A percentile compares a stretch with the other conserved stretches of the same genome.
phyloP scores from a whole-genome alignment of 805 yeast genomes.

The Candida fluviatilis region DNA sequence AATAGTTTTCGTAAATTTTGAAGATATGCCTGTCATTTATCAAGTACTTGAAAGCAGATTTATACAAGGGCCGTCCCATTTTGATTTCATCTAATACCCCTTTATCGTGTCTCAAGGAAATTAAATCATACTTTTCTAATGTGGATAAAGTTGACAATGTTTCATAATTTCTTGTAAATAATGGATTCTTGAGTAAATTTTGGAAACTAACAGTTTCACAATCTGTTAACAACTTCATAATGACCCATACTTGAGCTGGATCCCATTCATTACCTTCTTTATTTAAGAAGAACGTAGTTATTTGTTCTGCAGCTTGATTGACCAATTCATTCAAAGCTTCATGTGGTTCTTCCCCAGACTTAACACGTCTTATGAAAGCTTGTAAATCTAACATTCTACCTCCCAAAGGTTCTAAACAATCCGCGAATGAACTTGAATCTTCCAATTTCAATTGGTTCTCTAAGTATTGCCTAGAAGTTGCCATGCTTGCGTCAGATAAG shows the following conservation, averaged over 20 bases:
- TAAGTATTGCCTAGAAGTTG: constrained; percentile 69
- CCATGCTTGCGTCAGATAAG: constrained; percentile 75
- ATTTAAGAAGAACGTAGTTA: constrained; percentile 69
- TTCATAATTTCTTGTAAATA: constrained; percentile 55
- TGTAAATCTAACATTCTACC: constrained; percentile 95
- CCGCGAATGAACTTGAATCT: constrained; percentile 41
- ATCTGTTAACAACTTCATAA: constrained; percentile 61
- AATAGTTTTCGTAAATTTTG: constrained; percentile 61
- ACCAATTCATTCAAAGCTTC: constrained; percentile 79
- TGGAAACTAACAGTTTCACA: constrained; percentile 43
- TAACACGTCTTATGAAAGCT: constrained; percentile 80
- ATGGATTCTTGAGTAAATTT: constrained; percentile 52
- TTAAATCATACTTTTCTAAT: constrained; percentile 75
- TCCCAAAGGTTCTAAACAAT: constrained; percentile 72
- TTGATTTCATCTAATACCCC: constrained; percentile 64
- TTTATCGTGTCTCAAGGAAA: constrained; percentile 66
- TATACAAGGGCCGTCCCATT: constrained; percentile 82
- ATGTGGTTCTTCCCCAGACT: constrained; percentile 78
- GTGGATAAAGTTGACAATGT: constrained; percentile 48
- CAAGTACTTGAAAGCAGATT: constrained; percentile 72
- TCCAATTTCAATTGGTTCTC: constrained; percentile 43
- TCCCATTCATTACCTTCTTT: constrained; percentile 40
- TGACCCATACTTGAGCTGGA: constrained; percentile 83
- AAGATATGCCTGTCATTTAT: constrained; percentile 52
- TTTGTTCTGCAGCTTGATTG: constrained; percentile 80